Conservation (phyloP, 139 green algal species). For the Chlamydomonas sphaeroides region DNA sequence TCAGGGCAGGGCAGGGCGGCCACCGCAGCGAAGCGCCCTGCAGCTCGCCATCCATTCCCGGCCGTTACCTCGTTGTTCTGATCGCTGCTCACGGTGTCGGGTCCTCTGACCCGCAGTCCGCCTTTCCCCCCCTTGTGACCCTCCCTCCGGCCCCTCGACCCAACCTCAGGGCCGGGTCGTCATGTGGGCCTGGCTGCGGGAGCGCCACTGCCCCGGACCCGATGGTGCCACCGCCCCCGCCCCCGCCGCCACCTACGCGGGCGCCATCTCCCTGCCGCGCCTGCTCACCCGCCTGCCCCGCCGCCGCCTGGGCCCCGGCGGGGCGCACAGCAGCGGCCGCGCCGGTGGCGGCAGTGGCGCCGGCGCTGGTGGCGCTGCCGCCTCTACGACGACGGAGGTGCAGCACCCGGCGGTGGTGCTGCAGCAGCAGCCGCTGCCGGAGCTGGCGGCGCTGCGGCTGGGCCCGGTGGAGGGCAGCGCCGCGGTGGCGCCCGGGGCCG, state of each 20-base stretch:
- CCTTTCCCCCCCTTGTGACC: too few species aligned
- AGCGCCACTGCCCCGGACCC: slow-evolving; percentile 49
- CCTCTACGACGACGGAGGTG: too few species aligned
- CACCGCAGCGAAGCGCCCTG: too few species aligned
- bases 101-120: too few species aligned
- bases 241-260: slow-evolving; percentile 70
- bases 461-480: too few species aligned
- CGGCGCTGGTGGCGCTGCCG: too few species aligned
- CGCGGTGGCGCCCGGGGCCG: neutral
- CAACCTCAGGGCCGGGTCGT: slow-evolving; percentile 65
- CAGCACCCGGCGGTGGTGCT: too few species aligned
- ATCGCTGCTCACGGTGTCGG: too few species aligned
- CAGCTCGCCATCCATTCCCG: too few species aligned
- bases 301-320: neutral
- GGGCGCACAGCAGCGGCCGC: neutral
- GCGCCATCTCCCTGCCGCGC: slow-evolving; percentile 77
- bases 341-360: too few species aligned
- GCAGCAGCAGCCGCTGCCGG: slow-evolving; percentile 46
- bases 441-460: slow-evolving; percentile 38
- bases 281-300: slow-evolving; percentile 52
- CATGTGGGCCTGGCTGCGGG: slow-evolving; percentile 85
- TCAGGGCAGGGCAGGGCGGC: too few species aligned
- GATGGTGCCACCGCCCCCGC: slow-evolving; percentile 14
- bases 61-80: too few species aligned
- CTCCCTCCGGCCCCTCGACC: neutral